Percentiles rank a stretch among this genome's conserved stretches.
Conservation (phyloP, 2,329 filamentous ascomycete genomes). For the Diplodia seriata region DNA sequence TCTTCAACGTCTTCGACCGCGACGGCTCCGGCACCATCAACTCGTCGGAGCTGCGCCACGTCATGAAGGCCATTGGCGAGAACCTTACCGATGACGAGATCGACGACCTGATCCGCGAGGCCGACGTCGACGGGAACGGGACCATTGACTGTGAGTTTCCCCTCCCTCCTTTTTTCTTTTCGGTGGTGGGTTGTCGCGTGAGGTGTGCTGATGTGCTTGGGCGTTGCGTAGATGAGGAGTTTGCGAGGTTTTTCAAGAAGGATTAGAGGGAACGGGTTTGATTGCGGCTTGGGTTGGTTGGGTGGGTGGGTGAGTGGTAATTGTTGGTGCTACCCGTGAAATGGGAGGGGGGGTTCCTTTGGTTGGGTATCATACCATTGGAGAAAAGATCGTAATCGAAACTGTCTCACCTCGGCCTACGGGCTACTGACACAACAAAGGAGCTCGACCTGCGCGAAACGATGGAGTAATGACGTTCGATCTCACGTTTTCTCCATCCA, state of each 20-base stretch:
- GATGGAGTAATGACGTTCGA: background rate
- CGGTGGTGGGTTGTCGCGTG: background rate
- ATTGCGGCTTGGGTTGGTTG: background rate
- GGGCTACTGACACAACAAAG: background rate
- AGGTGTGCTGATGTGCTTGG: constrained; percentile 28
- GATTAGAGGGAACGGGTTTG: constrained; percentile 47
- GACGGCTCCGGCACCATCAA: constrained; percentile 71
- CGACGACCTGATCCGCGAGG: constrained; percentile 70
- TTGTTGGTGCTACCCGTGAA: too few relatives aligned
- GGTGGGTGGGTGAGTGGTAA: background rate
- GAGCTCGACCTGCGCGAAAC: background rate
- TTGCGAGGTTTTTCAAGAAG: constrained; percentile 64
- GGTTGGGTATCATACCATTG: background rate
- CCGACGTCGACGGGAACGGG: constrained; percentile 69
- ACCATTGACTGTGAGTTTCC: constrained; percentile 65
- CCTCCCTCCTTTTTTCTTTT: constrained; percentile 19
- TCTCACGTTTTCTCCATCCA: too few relatives aligned
- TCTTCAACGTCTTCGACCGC: constrained; percentile 71
- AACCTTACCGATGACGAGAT: constrained; percentile 68
- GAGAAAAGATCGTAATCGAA: background rate
- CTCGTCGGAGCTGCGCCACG: constrained; percentile 65
- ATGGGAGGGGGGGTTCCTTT: background rate
- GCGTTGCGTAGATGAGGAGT: constrained; percentile 57
- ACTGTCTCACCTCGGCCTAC: background rate
- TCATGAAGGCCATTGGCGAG: constrained; percentile 70